Evolutionary conservation across 768 basidiomycete species (phyloP), one percentile per base, ranked within the genome.

Genomic region (Tulasnella sp.): DNA sequence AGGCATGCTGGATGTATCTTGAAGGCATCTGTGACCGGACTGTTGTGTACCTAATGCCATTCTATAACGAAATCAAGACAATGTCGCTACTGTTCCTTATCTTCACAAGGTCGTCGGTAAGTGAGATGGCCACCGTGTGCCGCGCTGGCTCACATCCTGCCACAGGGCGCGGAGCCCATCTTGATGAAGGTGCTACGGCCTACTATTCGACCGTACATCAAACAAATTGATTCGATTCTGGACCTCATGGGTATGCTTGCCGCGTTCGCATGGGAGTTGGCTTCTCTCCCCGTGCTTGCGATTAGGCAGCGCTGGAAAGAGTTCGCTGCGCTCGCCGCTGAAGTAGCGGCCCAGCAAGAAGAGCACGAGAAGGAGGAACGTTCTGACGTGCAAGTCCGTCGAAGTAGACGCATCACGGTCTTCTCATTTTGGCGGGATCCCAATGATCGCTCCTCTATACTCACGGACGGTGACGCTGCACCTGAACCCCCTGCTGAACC

Each of bases 61-160:
- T 91, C 66, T 89, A 91, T 68, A 78, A 80, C 63, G 84, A 89
- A 70, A 72, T 87, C 69, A 91, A 91, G 69, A 78, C 81, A 5
- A 63, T 88, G 40, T 72, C 77, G 23, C 73, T 89, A 6, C 65
- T 90, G 34, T 59, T 60, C 25, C 49, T 61, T 23, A 27, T 61
- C 40, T 59, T 61, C 29, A 6, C 46, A 14, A 39, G 60, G 21
- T 2, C 59, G 4, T 25, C 40, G 35, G 60, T 59, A 29, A 48
- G 59, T 41, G 23, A 32, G 46, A 48, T 48, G n/a, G 17, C 14
- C 19, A 15, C 11, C 6, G 29, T 27, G 29, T 25, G 34, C 39
- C 27, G 27, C 8, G 27, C 27, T 25, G 46, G 27, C 46, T 48
- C 46, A 48, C 46, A 48, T 48, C n/a, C n/a, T n/a, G 23, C 21